Conservation (phyloP, 768 basidiomycete species). For the Leccinum arenicola region DNA sequence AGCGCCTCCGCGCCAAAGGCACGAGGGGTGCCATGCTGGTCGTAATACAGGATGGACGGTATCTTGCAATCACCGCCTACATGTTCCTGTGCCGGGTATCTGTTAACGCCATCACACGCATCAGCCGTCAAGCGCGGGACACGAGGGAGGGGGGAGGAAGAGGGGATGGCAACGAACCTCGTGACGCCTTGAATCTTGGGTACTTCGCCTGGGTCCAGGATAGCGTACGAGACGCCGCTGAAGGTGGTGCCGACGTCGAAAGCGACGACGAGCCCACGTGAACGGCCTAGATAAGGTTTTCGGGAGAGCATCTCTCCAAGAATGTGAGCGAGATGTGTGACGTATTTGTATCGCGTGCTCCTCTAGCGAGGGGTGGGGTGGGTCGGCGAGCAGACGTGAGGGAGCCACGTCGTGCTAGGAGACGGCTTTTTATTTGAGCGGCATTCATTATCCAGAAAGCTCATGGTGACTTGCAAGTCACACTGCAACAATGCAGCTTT, state of each 20-base stretch:
- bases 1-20: slow-evolving; percentile 47
- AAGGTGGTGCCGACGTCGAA: slow-evolving; percentile 43
- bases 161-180: slow-evolving; percentile 20
- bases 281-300: slow-evolving; percentile 37
- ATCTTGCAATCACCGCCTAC: slow-evolving; percentile 46
- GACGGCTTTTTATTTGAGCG: slow-evolving; percentile 22
- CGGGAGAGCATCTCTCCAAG: slow-evolving; percentile 30
- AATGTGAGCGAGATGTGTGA: background rate
- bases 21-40: slow-evolving; percentile 35
- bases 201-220: slow-evolving; percentile 40
- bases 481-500: too few relatives aligned
- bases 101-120: slow-evolving; percentile 6
- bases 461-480: background rate
- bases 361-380: too few relatives aligned
- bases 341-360: background rate
- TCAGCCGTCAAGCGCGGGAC: slow-evolving; percentile 1
- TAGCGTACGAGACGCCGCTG: slow-evolving; percentile 39
- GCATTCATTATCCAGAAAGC: slow-evolving; percentile 5
- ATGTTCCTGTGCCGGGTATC: slow-evolving; percentile 43
- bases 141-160: slow-evolving; percentile 5
- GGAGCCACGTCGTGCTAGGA: background rate
- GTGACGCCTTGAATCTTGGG: slow-evolving; percentile 36
- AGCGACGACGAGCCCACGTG: slow-evolving; percentile 36
- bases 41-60: slow-evolving; percentile 48
- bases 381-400: background rate